phyloP scores from a whole-genome alignment of 1,284 basidiomycete genomes.

The Naganishia albida region DNA sequence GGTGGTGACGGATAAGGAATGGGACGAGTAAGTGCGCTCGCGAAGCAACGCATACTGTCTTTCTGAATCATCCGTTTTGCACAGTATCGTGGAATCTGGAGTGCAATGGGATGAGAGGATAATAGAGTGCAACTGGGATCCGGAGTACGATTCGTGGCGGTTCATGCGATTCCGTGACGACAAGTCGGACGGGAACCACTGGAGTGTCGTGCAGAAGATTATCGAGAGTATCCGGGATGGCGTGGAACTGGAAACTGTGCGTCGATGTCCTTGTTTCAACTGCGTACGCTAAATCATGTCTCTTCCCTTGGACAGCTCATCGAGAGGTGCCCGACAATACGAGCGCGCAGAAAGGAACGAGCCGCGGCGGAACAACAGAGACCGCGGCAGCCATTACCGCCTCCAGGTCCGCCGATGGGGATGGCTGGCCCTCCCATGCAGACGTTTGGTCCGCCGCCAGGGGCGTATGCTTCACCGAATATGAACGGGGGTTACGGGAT shows the following conservation, averaged over 20 bases:
- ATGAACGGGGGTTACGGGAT: conserved; percentile 13
- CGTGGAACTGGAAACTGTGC: conserved; percentile 80
- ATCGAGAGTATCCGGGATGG: conserved; percentile 85
- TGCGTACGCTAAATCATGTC: too few species aligned
- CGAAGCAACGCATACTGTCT: not conserved
- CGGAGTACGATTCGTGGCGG: conserved; percentile 67
- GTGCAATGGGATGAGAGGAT: conserved; percentile 92
- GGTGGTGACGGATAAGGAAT: conserved; percentile 84
- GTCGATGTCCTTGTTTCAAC: too few species aligned
- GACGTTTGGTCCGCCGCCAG: not conserved
- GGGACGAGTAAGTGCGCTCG: conserved; percentile 71
- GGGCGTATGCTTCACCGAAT: conserved; percentile 9
- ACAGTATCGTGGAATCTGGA: conserved; percentile 76
- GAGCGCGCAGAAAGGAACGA: conserved; percentile 22
- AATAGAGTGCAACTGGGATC: conserved; percentile 91
- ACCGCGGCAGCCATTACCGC: conserved; percentile 2
- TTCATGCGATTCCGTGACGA: conserved; percentile 90
- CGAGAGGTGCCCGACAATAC: conserved; percentile 21
- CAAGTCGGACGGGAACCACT: conserved; percentile 86
- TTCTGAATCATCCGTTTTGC: not conserved
- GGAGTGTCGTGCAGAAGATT: conserved; percentile 76
- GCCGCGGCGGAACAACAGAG: conserved; percentile 20
- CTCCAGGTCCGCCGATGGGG: conserved; percentile 5
- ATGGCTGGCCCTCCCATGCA: conserved; percentile 12
- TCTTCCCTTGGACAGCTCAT: too few species aligned